Base-by-base conservation (phyloP, 805 yeast genomes). In the Lipomyces orientalis region DNA sequence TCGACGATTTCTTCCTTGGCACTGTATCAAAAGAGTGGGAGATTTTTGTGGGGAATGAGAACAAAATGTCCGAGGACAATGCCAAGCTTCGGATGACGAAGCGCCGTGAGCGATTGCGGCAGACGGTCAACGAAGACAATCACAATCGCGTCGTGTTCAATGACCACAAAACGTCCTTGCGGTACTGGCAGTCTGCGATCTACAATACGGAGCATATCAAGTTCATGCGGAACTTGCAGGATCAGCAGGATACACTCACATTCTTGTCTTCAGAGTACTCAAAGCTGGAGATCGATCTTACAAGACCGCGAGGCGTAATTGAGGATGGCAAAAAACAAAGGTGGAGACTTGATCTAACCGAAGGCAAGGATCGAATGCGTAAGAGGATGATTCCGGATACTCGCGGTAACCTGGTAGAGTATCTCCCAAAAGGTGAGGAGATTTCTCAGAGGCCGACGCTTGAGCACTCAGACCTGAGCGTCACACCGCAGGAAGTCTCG, bases 351-450 rank as follows among this genome's bases (percentile, higher is more conserved):
- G 96, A 90, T 74, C 83, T 84, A 37, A 86, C 88, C 61, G 97
- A 91, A 75, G 90, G 91, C 43, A 80, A 83, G 35, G 87, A 88
- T 71, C 79, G 94, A 70, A 88, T 86, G 85, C 81, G 93, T 67
- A 87, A 83, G 66, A 80, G 90, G 66, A 74, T 91, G 58, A 76
- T 88, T 4, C 84, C 86, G 22, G 87, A 85, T 65, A 85, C 84
- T 65, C 85, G 85, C 54, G 68, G 82, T 6, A 78, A 82, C 1
- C 83, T 81, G 12, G 80, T 83, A 9, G 84, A 85, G 64, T 80
- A 80, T 61, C 72, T 85, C 12, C 76, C 82, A 0, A 83, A 82
- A 62, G 77, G 59, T 10, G 72, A 67, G 22, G 67, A 68, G 31
- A 7, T 65, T 29, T 25, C 25, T 14, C 56, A 16, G 22, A 43